A percentile compares a stretch with the other conserved stretches of the same genome.
These are phyloP conservation scores for Phaeotremella skinneri DNA, from an alignment of 768 basidiomycete genomes.

Conservation along the genomic window DNA sequence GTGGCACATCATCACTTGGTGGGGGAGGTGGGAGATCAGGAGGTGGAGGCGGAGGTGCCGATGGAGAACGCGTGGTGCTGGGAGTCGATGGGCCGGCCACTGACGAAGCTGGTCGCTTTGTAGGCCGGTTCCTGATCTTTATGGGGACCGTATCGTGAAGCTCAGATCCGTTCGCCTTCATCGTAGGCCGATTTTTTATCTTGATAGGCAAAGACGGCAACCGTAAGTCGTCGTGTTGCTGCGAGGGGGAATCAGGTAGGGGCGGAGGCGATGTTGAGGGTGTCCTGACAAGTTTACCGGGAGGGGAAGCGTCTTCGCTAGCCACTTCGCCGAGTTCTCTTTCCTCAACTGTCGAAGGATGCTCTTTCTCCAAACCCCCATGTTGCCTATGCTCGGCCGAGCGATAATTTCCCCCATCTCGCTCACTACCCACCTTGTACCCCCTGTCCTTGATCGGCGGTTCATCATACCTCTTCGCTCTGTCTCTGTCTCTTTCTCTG, in stretches of 20 bases:
- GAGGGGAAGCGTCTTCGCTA: background rate
- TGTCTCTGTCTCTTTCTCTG: background rate
- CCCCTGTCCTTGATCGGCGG: background rate
- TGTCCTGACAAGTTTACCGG: background rate
- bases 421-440: background rate
- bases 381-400: no score
- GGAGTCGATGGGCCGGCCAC: background rate
- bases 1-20: constrained; percentile 25
- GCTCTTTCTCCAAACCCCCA: background rate
- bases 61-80: constrained; percentile 12
- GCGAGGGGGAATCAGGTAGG: background rate
- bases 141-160: background rate
- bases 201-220: background rate
- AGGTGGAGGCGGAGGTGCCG: constrained; percentile 24
- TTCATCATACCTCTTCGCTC: no score
- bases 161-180: background rate
- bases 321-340: background rate
- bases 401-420: background rate
- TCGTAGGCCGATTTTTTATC: constrained; percentile 1
- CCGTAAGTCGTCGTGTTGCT: no score
- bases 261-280: background rate
- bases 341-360: background rate
- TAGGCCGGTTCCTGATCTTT: background rate
- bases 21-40: constrained; percentile 31
- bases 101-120: background rate